Conservation (phyloP, 495 filamentous ascomycete species). For the Geopyxis carbonaria region DNA sequence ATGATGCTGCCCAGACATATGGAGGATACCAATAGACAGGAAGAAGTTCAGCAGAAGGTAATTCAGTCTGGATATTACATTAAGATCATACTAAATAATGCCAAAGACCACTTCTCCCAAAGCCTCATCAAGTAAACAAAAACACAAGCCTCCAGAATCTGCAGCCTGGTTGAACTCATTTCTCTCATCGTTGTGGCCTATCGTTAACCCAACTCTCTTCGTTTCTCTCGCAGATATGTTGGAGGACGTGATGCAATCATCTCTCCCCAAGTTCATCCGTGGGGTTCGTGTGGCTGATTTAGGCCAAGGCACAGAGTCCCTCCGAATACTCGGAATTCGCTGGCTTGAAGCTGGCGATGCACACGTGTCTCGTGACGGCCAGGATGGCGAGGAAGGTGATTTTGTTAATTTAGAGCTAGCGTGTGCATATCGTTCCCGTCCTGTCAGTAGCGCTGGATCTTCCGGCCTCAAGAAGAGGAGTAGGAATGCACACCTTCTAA, state of each 20-base stretch:
- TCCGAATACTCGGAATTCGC: slow-evolving; percentile 45
- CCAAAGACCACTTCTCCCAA: not conserved
- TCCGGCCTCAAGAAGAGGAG: slow-evolving; percentile 39
- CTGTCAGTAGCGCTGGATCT: slow-evolving; percentile 10
- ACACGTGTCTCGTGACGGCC: slow-evolving; percentile 34
- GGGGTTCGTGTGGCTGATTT: slow-evolving; percentile 56
- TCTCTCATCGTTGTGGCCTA: slow-evolving; percentile 45
- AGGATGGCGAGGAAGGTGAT: slow-evolving; percentile 57
- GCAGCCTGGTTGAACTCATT: slow-evolving; percentile 50
- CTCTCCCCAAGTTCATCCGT: slow-evolving; percentile 41
- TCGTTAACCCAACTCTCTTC: slow-evolving; percentile 56
- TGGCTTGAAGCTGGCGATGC: slow-evolving; percentile 53
- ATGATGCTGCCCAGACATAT: no score
- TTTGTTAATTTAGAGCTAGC: slow-evolving; percentile 54
- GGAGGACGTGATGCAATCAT: slow-evolving; percentile 58
- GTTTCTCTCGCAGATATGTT: slow-evolving; percentile 44
- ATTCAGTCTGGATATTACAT: no score
- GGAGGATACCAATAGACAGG: no score
- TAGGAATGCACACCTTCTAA: slow-evolving; percentile 49
- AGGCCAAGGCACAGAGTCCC: slow-evolving; percentile 47
- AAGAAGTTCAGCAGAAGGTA: no score
- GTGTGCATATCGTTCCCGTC: slow-evolving; percentile 43
- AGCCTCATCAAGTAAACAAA: no score
- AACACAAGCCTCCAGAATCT: slow-evolving; percentile 36
- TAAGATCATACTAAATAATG: no score